Evolutionary conservation across 1,284 basidiomycete genomes (phyloP).

Genomic region (Naganishia albida): DNA sequence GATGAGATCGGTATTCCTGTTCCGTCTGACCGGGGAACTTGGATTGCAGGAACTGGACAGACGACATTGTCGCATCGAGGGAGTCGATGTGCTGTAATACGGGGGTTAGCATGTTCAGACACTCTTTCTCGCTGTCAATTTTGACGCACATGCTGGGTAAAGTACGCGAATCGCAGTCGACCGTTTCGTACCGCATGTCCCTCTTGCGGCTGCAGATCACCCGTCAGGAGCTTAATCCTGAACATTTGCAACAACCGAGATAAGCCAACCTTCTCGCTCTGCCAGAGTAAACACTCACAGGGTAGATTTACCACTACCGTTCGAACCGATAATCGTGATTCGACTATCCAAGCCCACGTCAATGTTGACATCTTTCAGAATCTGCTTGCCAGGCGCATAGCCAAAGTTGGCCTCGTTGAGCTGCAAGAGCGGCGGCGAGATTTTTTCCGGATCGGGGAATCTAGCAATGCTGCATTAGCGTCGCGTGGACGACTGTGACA

Average conservation of each 20-base stretch:
- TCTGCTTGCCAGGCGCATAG: conserved; percentile 75
- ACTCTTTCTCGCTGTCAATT: background rate
- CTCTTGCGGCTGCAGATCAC: conserved; percentile 75
- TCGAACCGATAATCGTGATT: conserved; percentile 82
- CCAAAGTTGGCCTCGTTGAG: conserved; percentile 90
- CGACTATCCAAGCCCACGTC: conserved; percentile 87
- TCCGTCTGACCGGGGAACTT: conserved; percentile 93
- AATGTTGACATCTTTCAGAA: conserved; percentile 81
- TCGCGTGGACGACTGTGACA: background rate
- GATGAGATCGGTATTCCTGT: conserved; percentile 90
- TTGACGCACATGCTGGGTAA: conserved; percentile 74
- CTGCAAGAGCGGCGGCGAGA: conserved; percentile 94
- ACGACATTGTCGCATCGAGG: conserved; percentile 77
- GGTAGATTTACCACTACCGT: conserved; percentile 60
- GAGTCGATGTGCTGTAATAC: conserved; percentile 75
- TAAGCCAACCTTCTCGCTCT: background rate
- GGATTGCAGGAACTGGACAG: conserved; percentile 87
- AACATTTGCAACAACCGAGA: background rate
- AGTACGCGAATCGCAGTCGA: conserved; percentile 86
- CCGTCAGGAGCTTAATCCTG: conserved; percentile 90
- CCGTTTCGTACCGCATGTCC: conserved; percentile 90
- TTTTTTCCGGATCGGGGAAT: conserved; percentile 91
- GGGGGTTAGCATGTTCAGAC: background rate
- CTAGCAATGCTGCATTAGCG: conserved; percentile 49
- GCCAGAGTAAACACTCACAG: conserved; percentile 38